Evolutionary conservation across 2,329 filamentous ascomycete genomes (phyloP).

Genomic region (Cytospora chrysosperma): DNA sequence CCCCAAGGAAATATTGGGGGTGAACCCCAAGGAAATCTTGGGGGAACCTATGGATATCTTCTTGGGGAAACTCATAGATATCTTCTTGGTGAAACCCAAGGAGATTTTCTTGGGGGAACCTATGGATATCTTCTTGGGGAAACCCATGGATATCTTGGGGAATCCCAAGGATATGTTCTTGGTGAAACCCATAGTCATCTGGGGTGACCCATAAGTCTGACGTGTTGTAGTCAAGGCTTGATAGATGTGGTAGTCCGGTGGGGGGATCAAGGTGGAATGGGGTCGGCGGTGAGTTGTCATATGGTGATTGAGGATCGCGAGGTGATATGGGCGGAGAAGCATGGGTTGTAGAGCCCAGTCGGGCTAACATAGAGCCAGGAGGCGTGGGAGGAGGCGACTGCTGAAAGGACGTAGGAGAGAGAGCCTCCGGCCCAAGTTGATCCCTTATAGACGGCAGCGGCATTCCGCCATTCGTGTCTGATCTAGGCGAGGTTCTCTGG

Average conservation of each 20-base stretch:
- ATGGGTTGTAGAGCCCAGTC: slow-evolving; percentile 37
- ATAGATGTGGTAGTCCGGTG: slow-evolving; percentile 36
- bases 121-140: too few species aligned
- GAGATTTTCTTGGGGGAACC: too few species aligned
- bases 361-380: slow-evolving; percentile 33
- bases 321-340: slow-evolving; percentile 51
- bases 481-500: slow-evolving; percentile 39
- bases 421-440: slow-evolving; percentile 31
- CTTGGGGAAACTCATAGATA: too few species aligned
- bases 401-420: slow-evolving; percentile 22
- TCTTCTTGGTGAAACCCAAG: too few species aligned
- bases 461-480: slow-evolving; percentile 37
- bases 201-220: too few species aligned
- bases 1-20: too few species aligned
- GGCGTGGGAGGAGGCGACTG: slow-evolving; percentile 37
- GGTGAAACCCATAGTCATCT: too few species aligned
- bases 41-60: too few species aligned
- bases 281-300: slow-evolving; percentile 40
- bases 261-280: slow-evolving; percentile 35
- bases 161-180: too few species aligned
- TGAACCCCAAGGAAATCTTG: too few species aligned
- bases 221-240: slow-evolving; percentile 44
- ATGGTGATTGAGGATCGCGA: slow-evolving; percentile 48
- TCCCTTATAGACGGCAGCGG: slow-evolving; percentile 41
- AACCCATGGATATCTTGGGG: too few species aligned